phyloP scores from a whole-genome alignment of 2,329 filamentous ascomycete genomes.

The Arthrocladium fulminans region DNA sequence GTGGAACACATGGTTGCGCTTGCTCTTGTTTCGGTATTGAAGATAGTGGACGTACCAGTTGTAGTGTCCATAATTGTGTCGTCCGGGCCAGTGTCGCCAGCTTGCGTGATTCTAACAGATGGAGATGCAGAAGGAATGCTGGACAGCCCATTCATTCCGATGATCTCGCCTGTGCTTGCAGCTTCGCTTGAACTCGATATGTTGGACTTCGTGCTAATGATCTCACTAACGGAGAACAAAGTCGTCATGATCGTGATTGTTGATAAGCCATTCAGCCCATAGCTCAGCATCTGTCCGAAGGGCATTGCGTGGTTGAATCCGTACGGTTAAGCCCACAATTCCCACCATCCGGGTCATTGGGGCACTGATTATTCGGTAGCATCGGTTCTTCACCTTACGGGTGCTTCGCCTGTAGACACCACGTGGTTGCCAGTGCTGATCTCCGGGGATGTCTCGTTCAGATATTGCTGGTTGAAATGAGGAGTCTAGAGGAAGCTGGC shows the following conservation, averaged over 20 bases:
- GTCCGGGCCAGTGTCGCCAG: not conserved
- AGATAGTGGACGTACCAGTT: slow-evolving; percentile 4
- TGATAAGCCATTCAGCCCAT: slow-evolving; percentile 2
- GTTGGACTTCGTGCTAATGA: not conserved
- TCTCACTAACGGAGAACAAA: slow-evolving; percentile 1
- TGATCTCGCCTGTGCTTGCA: not conserved
- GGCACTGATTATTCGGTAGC: slow-evolving; percentile 6
- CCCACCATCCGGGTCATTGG: not conserved
- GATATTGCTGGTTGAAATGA: not conserved
- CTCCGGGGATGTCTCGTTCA: not conserved
- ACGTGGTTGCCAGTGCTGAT: not conserved
- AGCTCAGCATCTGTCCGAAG: slow-evolving; percentile 3
- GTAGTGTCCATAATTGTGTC: not conserved
- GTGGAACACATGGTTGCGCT: not conserved
- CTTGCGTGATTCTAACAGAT: not conserved
- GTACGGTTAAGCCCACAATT: not conserved
- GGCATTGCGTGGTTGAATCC: slow-evolving; percentile 1
- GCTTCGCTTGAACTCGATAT: not conserved
- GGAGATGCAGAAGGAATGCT: not conserved
- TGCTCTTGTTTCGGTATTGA: slow-evolving; percentile 3
- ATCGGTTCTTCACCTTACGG: not conserved
- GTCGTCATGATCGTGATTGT: slow-evolving; percentile 7
- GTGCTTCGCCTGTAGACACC: not conserved
- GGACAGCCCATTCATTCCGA: too few relatives aligned
- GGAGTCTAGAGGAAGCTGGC: too few relatives aligned